Evolutionary conservation across 176 grass and related monocot genomes (phyloP), one percentile per base, ranked within the genome.

Genomic region (Leersia perrieri): DNA sequence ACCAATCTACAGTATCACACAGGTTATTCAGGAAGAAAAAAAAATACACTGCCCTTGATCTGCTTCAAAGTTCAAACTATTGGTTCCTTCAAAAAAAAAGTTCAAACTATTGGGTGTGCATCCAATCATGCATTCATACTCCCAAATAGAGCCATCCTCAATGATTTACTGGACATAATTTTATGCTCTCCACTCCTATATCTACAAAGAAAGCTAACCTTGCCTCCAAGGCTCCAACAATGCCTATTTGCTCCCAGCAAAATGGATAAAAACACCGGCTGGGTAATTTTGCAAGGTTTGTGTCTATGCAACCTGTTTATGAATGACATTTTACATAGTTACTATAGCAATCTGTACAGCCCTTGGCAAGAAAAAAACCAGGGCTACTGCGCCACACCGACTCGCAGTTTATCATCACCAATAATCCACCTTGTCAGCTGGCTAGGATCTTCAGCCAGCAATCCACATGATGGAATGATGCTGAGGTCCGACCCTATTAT

Each of bases 351-450:
- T 47, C 20, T 85, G 44, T 41, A 83, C 79, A 66, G 57, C 25
- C 31, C 40, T 68, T 26, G 4, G 63, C 18, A 1, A 31, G 51
- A 47, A 82, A 40, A 26, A 64, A 11, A 5, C 23, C 3, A n/a
- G 5, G 11, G 65, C 44, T 82, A 85, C 35, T 73, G 78, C 20
- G 74, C 72, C 30, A 34, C 47, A 14, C 65, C 28, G 0, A 89
- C 66, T 11, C 30, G 75, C 9, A 86, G 70, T 60, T 88, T 93
- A 38, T 93, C 90, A 33, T 99, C 96, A 26, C 96, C 96, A 4
- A 99, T 90, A 32, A 99, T 89, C 96, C 96, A 95, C 75, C 90
- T 88, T 6, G 90, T 95, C 74, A 95, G 72, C 75, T 85, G 86
- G 70, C 86, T 88, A 30, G 96, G 79, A 34, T 95, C 92, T 47